Evolutionary conservation across 1,284 basidiomycete species (phyloP).

Genomic region (Salmacisia buchloeana): DNA sequence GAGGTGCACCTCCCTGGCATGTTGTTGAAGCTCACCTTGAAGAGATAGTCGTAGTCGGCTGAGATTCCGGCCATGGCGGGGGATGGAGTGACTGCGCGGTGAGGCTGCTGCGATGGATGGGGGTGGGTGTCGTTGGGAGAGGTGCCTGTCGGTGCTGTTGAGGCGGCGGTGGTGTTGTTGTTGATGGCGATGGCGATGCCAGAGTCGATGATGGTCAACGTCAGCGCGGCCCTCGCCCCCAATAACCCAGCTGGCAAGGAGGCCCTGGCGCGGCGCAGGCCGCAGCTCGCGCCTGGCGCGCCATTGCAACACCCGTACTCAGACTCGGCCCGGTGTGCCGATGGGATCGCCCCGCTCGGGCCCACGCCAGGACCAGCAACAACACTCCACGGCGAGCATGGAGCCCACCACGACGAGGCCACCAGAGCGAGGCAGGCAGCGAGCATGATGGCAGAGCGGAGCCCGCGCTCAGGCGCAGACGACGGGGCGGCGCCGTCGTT

Average conservation of each 20-base stretch:
- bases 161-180: not conserved
- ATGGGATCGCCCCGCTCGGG: too few relatives aligned
- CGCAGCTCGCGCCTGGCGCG: too few relatives aligned
- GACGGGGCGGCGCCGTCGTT: not conserved
- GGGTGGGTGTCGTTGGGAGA: not conserved
- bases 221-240: not conserved
- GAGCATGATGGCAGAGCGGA: not conserved
- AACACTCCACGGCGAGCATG: too few relatives aligned
- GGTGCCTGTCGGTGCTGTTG: not conserved
- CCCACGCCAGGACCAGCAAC: too few relatives aligned
- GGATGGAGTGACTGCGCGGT: not conserved
- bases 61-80: slow-evolving; percentile 10
- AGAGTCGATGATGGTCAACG: not conserved
- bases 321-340: too few relatives aligned
- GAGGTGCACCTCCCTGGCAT: too few relatives aligned
- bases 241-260: not conserved
- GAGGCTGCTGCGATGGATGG: not conserved
- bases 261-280: too few relatives aligned
- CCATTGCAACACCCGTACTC: too few relatives aligned
- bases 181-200: not conserved
- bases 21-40: slow-evolving; percentile 17
- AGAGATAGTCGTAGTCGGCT: slow-evolving; percentile 16
- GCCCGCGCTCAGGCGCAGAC: not conserved
- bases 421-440: not conserved
- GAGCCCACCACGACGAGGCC: too few relatives aligned